Base-by-base conservation (phyloP, 2,329 filamentous ascomycete species). In the Monilinia polystroma region DNA sequence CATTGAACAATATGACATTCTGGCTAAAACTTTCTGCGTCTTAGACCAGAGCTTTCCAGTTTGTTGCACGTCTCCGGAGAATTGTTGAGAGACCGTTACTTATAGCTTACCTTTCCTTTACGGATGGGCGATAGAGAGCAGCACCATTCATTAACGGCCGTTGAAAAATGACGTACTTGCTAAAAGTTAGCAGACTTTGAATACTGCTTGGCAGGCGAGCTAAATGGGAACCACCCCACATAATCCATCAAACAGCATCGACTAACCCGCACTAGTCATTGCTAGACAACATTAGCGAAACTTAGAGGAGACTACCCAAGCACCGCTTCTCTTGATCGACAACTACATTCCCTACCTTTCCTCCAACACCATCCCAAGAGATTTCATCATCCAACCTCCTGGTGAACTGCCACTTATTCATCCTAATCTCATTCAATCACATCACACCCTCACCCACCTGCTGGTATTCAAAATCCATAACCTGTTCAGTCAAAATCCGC, bases 221-320 rank as follows among this genome's bases (percentile, higher is more conserved):
- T 35, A 35, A 35, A 35, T 35, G 32, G 32, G 1, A 35, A 47
- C 1, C 47, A 54, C 32, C 20, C 29, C 18, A 41, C 29, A 38
- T 10, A 38, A 14, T n/a, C 49, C 12, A 52, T 23, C 52, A 16
- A 53, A 53, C 23, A 14, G n/a, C n/a, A 52, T 12, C 26, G 16
- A 53, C 23, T 18, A 29, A 23, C 26, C 6, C 5, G 26, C 51
- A 26, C 57, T 51, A 60, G 29, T 35, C 16, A 12, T 60, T 29
- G 57, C 47, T 49, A 60, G 20, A 12, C 3, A 11, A 2, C 8
- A 18, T 43, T 60, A 49, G 58, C 58, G 58, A 60, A 60, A 38
- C 14, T 23, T 14, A 52, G 26, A 35, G 58, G 29, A 55, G 32
- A 29, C 23, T 18, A 51, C 23, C n/a, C 45, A 45, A 23, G 26